These are phyloP conservation scores for Acanthamoeba castellanii DNA, from an alignment of 208 protist genomes.

Conservation along the genomic window DNA sequence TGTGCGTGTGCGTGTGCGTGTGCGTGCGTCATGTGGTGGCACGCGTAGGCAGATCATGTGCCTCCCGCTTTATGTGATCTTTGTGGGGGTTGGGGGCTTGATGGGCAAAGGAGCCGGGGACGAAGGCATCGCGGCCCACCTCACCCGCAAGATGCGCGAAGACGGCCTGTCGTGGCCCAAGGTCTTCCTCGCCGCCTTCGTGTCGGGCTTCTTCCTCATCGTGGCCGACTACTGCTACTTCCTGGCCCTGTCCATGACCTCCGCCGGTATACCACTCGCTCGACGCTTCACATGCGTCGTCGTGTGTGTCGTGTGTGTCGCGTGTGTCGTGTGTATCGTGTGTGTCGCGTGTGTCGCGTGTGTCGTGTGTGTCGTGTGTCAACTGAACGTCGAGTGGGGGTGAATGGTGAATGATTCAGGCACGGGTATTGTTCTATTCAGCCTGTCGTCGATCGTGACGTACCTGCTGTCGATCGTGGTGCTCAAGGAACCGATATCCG, in stretches of 20 bases:
- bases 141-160: conserved; percentile 7
- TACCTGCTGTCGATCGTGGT: conserved; percentile 25
- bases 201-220: conserved; percentile 16
- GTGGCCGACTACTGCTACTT: conserved; percentile 32
- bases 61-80: neutral
- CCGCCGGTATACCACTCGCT: neutral
- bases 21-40: neutral
- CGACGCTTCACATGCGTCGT: neutral
- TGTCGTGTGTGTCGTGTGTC: neutral
- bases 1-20: too few species aligned
- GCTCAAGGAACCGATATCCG: conserved; percentile 2
- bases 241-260: conserved; percentile 28
- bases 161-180: conserved; percentile 16
- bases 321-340: neutral
- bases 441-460: conserved; percentile 18
- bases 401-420: neutral
- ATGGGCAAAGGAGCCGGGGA: neutral
- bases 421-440: conserved; percentile 10
- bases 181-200: neutral
- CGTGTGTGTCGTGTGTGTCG: neutral
- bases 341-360: neutral
- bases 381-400: neutral
- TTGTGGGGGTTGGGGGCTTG: neutral
- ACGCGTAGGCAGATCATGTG: neutral
- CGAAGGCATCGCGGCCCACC: neutral